Conservation (phyloP, 2,329 filamentous ascomycete species). For the Metarhizium rileyi region DNA sequence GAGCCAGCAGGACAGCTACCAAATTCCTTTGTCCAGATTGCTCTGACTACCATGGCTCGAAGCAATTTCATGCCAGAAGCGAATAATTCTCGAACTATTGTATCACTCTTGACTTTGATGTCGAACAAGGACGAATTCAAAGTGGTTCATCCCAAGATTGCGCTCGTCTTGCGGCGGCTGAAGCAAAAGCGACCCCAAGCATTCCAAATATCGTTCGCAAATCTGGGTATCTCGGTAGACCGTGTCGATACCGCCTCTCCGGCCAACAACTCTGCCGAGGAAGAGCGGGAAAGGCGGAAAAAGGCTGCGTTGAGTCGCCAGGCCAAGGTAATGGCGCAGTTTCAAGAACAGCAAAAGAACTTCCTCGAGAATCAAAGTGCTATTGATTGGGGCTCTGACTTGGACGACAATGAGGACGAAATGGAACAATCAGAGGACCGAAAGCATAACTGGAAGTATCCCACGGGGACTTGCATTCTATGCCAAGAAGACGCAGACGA, state of each 20-base stretch:
- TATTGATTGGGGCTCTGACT: constrained; percentile 74
- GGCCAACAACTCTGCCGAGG: constrained; percentile 56
- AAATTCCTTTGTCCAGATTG: constrained; percentile 63
- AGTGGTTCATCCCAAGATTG: constrained; percentile 74
- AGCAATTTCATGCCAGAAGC: constrained; percentile 51
- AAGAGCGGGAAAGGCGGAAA: constrained; percentile 77
- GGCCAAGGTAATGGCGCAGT: constrained; percentile 92
- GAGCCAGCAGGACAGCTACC: constrained; percentile 35
- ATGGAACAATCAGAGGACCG: constrained; percentile 50
- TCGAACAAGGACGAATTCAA: constrained; percentile 65
- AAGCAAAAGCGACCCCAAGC: constrained; percentile 68
- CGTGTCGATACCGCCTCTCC: constrained; percentile 75
- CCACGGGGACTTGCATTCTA: constrained; percentile 84
- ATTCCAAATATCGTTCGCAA: constrained; percentile 59
- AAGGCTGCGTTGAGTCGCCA: constrained; percentile 82
- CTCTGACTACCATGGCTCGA: constrained; percentile 54
- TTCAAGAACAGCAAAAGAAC: constrained; percentile 93
- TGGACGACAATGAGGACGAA: constrained; percentile 63
- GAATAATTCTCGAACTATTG: constrained; percentile 50
- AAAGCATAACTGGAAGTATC: constrained; percentile 70
- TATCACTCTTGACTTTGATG: constrained; percentile 52
- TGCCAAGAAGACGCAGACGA: constrained; percentile 96
- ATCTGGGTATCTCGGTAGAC: constrained; percentile 60
- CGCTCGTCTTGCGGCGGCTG: constrained; percentile 72
- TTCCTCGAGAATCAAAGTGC: constrained; percentile 85